A percentile compares a stretch with the other conserved stretches of the same genome.
Conservation (phyloP, 2,329 filamentous ascomycete species). For the Hypoxylon sp. region DNA sequence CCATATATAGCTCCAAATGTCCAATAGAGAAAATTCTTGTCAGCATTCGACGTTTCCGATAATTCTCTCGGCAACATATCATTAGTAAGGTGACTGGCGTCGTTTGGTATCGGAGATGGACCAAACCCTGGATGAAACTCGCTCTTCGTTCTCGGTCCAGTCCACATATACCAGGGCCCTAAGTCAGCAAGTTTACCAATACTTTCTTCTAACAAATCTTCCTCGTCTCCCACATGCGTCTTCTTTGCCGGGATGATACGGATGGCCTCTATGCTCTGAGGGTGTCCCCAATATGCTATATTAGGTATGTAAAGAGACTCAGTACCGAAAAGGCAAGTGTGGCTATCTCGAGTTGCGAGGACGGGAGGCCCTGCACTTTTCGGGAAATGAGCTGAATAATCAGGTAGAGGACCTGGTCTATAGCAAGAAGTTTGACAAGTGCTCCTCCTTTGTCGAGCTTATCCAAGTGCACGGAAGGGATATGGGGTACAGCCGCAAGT, state of each 20-base stretch:
- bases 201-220: no score
- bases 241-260: background rate
- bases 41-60: no score
- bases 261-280: conserved; percentile 1
- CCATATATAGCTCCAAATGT: no score
- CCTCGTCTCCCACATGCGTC: background rate
- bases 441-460: background rate
- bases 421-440: background rate
- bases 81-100: no score
- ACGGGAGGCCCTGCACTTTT: conserved; percentile 1
- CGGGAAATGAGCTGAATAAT: background rate
- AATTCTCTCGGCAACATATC: no score
- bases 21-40: no score
- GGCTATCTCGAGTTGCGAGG: conserved; percentile 7
- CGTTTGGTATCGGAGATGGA: no score
- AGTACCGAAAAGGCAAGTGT: conserved; percentile 13
- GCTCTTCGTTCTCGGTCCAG: no score
- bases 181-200: no score
- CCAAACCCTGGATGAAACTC: no score
- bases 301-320: background rate
- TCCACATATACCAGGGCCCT: no score
- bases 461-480: conserved; percentile 3
- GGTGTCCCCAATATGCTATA: background rate
- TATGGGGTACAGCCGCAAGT: background rate
- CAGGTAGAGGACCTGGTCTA: background rate